Evolutionary conservation across 1,284 basidiomycete species (phyloP), one percentile per base, ranked within the genome.

Genomic region (Sporisorium graminicola): DNA sequence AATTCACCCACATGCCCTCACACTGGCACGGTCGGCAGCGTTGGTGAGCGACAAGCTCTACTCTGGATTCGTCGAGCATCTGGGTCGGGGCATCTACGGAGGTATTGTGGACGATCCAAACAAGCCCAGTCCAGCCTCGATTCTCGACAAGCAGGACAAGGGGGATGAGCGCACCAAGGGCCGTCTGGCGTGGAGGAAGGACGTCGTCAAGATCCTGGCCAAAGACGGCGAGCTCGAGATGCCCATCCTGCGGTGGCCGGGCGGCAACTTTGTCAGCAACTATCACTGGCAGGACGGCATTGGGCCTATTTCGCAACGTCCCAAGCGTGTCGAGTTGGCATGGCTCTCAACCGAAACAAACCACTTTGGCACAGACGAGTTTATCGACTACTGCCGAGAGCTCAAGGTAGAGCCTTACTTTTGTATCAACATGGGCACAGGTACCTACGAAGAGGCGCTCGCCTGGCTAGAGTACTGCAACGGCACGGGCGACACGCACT

Each of bases 261-360:
- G 90, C 22, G 86, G 87, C 53, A 87, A 87, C 81, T 87, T 84
- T 73, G 87, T 86, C n/a, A 90, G 89, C 77, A 90, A 90, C 73
- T 91, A 91, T 82, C 88, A 89, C 55, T 91, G 90, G 90, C 88
- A 91, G 84, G 90, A 91, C 83, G 90, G 90, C 0, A 87, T 91
- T 33, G 90, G 90, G 1, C 90, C 90, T 3, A 87, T 87, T 57
- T 86, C 88, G 27, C 72, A 87, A 12, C 87, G 90, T 31, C 90
- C 89, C 40, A 88, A 89, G 29, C 84, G 89, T 43, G 89, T 90
- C 22, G 90, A 91, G 82, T 87, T 91, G n/a, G 90, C 91, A 2
- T 91, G 90, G 91, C 85, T 89, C 33, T 88, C 88, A 1, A 89
- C 90, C 70, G 91, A 91, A 82, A 88, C 88, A 65, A 91, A 91